phyloP scores from a whole-genome alignment of 2,329 filamentous ascomycete species.

The Daldinia eschscholtzii region DNA sequence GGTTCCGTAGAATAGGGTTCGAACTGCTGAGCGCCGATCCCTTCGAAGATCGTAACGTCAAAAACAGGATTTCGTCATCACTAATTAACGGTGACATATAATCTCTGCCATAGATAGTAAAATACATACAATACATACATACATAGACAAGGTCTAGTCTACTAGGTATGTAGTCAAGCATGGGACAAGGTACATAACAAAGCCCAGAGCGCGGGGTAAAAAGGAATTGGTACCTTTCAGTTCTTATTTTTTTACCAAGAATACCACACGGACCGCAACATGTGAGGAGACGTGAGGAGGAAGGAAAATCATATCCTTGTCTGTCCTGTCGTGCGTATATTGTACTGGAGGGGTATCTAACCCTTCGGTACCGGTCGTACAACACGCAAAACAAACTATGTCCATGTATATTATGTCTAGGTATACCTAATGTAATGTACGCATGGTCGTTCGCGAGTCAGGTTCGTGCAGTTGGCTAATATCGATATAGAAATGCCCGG shows the following conservation, averaged over 20 bases:
- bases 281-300: background rate
- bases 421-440: conserved; percentile 9
- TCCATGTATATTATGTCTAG: background rate
- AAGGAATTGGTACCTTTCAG: background rate
- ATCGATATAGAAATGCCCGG: conserved; percentile 8
- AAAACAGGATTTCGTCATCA: conserved; percentile 43
- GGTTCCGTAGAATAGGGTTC: background rate
- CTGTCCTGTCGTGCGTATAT: conserved; percentile 1
- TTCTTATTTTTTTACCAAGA: background rate
- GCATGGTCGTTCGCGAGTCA: conserved; percentile 29
- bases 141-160: conserved; percentile 5
- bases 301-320: conserved; percentile 14
- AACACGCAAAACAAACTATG: background rate
- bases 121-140: background rate
- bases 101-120: background rate
- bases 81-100: conserved; percentile 32
- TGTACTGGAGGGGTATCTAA: conserved; percentile 10
- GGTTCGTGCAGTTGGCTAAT: conserved; percentile 24
- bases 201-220: conserved; percentile 14
- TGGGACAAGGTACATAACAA: too few relatives aligned
- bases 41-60: conserved; percentile 12
- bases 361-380: background rate
- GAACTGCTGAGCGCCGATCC: conserved; percentile 23
- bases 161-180: too few relatives aligned
- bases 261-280: conserved; percentile 1